Conservation (phyloP, 345 rosid species). For the Carallia brachiata region DNA sequence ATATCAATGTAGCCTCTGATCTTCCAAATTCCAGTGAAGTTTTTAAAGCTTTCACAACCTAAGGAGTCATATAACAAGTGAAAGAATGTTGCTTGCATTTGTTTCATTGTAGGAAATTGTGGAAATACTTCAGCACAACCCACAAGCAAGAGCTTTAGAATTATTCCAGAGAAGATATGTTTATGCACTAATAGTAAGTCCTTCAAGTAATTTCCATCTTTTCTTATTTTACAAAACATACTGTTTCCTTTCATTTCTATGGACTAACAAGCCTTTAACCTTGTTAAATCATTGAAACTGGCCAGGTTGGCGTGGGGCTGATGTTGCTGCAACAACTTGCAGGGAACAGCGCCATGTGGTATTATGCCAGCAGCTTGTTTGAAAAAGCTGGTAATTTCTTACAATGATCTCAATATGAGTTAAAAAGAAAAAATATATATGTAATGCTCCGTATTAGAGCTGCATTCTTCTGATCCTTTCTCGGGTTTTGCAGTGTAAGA, state of each 20-base stretch:
- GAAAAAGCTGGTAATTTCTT: constrained; percentile 46
- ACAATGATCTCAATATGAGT: no score
- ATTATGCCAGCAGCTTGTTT: constrained; percentile 46
- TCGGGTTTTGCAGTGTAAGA: no score
- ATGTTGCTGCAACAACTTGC: constrained; percentile 61
- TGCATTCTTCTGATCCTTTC: no score
- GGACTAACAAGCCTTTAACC: no score
- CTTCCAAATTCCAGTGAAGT: no score
- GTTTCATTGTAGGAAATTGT: constrained; percentile 27
- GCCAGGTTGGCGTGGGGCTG: constrained; percentile 57
- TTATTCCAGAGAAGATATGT: constrained; percentile 22
- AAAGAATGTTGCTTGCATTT: not conserved
- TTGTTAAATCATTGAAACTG: not conserved
- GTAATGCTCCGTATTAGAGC: no score
- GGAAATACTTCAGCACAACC: constrained; percentile 15
- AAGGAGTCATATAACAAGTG: not conserved
- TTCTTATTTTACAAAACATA: not conserved
- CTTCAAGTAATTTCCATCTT: not conserved
- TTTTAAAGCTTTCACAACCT: not conserved
- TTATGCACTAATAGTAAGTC: constrained; percentile 14
- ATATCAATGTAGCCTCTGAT: constrained; percentile 31
- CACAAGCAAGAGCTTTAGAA: constrained; percentile 23
- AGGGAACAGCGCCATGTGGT: constrained; percentile 41
- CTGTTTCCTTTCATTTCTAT: no score
- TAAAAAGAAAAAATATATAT: no score